Evolutionary conservation across 2,329 filamentous ascomycete genomes (phyloP).

Genomic region (Stagonosporopsis tanaceti): DNA sequence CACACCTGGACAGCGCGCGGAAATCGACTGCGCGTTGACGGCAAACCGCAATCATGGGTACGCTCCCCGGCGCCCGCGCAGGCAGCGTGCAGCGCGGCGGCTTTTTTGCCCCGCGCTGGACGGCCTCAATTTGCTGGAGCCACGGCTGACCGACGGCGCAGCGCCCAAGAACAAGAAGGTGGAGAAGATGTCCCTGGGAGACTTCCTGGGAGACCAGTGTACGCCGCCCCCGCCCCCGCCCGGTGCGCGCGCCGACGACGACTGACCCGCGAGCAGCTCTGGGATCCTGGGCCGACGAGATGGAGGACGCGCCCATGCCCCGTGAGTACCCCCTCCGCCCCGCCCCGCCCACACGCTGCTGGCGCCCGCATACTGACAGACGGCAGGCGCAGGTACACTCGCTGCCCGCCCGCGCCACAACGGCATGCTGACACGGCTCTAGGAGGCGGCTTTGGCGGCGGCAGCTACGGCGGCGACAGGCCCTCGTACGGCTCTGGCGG

Average conservation of each 20-base stretch:
- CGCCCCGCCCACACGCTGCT: not conserved
- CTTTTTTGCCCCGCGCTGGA: slow-evolving; percentile 38
- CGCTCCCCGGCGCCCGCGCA: slow-evolving; percentile 42
- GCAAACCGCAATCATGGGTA: slow-evolving; percentile 67
- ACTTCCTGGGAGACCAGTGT: slow-evolving; percentile 94
- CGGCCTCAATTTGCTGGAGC: slow-evolving; percentile 20
- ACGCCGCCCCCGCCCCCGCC: slow-evolving; percentile 53
- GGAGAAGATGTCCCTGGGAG: slow-evolving; percentile 97
- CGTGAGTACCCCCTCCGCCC: slow-evolving; percentile 62
- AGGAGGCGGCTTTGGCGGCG: slow-evolving; percentile 48
- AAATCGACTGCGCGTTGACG: slow-evolving; percentile 49
- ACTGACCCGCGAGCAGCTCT: slow-evolving; percentile 61
- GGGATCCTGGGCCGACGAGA: slow-evolving; percentile 98
- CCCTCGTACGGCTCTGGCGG: slow-evolving; percentile 56
- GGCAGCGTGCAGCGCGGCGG: slow-evolving; percentile 29
- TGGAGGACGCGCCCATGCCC: slow-evolving; percentile 82
- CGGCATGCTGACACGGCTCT: slow-evolving; percentile 31
- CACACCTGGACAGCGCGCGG: slow-evolving; percentile 46
- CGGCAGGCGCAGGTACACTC: slow-evolving; percentile 42
- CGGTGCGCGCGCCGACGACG: slow-evolving; percentile 22
- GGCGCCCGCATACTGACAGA: slow-evolving; percentile 31
- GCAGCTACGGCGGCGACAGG: slow-evolving; percentile 55
- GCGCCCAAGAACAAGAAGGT: slow-evolving; percentile 92
- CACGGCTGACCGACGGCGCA: slow-evolving; percentile 61
- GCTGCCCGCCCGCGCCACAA: not conserved